Percentiles rank a stretch among this genome's conserved stretches.
Conservation (phyloP, 129 eudicot species). For the Cynara cardunculus region DNA sequence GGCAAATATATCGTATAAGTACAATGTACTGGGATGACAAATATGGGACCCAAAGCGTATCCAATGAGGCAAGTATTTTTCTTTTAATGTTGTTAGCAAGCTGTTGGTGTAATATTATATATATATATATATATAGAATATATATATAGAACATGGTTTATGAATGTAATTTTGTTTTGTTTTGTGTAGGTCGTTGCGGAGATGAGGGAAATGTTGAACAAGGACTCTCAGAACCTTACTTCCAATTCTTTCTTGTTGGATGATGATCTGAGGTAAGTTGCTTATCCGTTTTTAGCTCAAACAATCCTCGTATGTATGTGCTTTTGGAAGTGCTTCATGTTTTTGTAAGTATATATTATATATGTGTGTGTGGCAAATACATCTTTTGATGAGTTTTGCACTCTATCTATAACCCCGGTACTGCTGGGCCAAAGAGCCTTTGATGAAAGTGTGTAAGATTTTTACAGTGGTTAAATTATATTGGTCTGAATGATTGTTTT, state of each 20-base stretch:
- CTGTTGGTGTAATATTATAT: neutral
- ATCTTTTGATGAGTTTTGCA: neutral
- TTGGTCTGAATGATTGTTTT: neutral
- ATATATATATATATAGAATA: neutral
- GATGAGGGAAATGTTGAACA: constrained; percentile 88
- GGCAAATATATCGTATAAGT: constrained; percentile 97
- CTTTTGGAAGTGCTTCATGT: neutral
- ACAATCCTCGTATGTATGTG: neutral
- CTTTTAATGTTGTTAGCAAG: neutral
- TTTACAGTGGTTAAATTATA: neutral
- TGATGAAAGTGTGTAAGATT: neutral
- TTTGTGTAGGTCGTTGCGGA: constrained; percentile 78
- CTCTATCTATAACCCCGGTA: too few species aligned
- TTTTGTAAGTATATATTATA: neutral
- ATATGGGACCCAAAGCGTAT: constrained; percentile 98
- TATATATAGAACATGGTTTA: neutral
- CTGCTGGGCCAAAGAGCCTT: neutral
- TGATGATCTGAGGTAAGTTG: constrained; percentile 86
- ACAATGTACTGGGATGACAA: constrained; percentile 99
- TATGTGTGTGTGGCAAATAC: neutral
- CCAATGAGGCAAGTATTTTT: constrained; percentile 66
- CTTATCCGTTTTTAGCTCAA: neutral
- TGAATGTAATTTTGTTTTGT: constrained; percentile 31
- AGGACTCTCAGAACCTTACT: constrained; percentile 83
- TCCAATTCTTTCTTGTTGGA: constrained; percentile 95